Conservation (phyloP, 805 yeast species). For the Schizosaccharomyces cryophilus region DNA sequence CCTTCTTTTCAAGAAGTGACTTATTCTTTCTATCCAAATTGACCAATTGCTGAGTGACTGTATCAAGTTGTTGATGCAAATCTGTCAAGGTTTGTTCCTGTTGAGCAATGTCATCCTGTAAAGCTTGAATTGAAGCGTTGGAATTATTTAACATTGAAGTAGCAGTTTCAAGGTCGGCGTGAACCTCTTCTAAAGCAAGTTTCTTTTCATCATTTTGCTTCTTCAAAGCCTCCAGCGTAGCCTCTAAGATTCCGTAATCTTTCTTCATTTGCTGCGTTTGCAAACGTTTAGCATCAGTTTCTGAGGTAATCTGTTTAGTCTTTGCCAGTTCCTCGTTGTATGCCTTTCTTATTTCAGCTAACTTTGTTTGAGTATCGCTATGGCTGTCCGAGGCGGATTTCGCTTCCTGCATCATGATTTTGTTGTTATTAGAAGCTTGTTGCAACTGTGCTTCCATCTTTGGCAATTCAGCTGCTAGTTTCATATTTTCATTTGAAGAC, state of each 20-base stretch:
- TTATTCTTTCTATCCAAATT: not conserved
- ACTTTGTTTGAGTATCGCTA: slow-evolving; percentile 46
- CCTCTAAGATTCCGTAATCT: slow-evolving; percentile 54
- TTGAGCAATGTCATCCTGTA: not conserved
- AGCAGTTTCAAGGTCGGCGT: slow-evolving; percentile 30
- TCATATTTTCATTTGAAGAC: slow-evolving; percentile 51
- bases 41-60: not conserved
- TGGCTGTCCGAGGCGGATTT: slow-evolving; percentile 19
- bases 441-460: slow-evolving; percentile 25
- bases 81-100: not conserved
- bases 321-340: slow-evolving; percentile 61
- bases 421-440: not conserved
- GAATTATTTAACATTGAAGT: not conserved
- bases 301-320: slow-evolving; percentile 45
- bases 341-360: slow-evolving; percentile 36
- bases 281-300: slow-evolving; percentile 30
- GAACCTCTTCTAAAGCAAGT: slow-evolving; percentile 36
- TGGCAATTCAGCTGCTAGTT: slow-evolving; percentile 57
- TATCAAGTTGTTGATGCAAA: not conserved
- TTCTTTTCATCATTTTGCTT: slow-evolving; percentile 37
- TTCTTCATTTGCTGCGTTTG: slow-evolving; percentile 49
- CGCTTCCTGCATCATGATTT: not conserved
- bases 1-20: not conserved
- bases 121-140: not conserved
- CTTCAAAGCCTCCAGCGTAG: slow-evolving; percentile 48